Conservation (phyloP, 2,329 filamentous ascomycete genomes). For the Ceratocystis diversiconidia region DNA sequence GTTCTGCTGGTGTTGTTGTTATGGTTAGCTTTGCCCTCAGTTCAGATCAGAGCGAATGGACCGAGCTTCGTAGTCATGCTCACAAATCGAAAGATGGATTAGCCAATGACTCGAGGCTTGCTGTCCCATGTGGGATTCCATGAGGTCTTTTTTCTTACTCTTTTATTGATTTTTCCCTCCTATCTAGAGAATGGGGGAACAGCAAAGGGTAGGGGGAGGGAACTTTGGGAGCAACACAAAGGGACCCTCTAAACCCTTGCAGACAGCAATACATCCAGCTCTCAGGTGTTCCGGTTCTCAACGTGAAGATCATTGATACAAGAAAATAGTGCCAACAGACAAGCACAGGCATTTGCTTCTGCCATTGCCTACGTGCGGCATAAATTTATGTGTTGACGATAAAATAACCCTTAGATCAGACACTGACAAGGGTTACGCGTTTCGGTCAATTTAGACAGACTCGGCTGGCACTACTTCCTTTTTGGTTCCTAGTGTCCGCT, state of each 20-base stretch:
- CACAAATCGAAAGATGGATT: constrained; percentile 4
- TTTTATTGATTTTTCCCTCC: background rate
- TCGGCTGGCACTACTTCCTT: background rate
- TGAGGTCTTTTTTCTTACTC: background rate
- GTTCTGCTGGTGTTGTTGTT: background rate
- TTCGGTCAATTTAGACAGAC: background rate
- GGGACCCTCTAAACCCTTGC: background rate
- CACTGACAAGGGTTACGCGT: rapidly evolving
- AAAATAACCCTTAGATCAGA: rapidly evolving
- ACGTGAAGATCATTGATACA: too few species aligned
- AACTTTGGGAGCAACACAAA: background rate
- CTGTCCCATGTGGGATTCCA: constrained; percentile 1
- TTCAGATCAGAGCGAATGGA: background rate
- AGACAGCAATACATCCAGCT: too few species aligned
- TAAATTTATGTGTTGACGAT: too few species aligned
- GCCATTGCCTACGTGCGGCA: too few species aligned
- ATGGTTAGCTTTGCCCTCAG: background rate
- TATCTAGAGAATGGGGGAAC: background rate
- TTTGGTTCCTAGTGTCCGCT: background rate
- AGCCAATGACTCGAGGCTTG: constrained; percentile 1
- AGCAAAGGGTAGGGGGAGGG: background rate
- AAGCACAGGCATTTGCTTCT: too few species aligned
- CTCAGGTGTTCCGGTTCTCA: too few species aligned
- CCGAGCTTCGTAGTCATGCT: background rate
- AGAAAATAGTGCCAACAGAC: too few species aligned